A percentile compares a stretch with the other conserved stretches of the same genome.
These are phyloP conservation scores for Diplotaxis tenuifolia DNA, from an alignment of 345 rosid genomes.

Conservation along the genomic window DNA sequence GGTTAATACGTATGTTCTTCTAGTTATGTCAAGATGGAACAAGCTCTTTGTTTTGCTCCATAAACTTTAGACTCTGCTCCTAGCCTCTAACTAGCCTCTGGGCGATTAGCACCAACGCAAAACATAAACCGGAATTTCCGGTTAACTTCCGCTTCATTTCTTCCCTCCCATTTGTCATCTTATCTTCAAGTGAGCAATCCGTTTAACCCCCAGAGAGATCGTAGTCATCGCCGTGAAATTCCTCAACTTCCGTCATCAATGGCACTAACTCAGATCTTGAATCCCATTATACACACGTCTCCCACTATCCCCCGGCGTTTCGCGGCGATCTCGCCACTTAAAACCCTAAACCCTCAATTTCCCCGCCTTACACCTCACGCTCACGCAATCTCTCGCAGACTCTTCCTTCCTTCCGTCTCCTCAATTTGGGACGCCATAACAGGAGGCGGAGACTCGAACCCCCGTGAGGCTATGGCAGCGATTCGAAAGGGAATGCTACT, in stretches of 20 bases:
- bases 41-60: too few species aligned
- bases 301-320: slow-evolving; percentile 19
- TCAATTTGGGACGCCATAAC: slow-evolving; percentile 84
- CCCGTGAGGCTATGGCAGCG: slow-evolving; percentile 62
- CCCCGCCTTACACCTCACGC: slow-evolving; percentile 32
- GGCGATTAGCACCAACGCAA: too few species aligned
- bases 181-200: slow-evolving; percentile 10
- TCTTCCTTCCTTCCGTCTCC: slow-evolving; percentile 70
- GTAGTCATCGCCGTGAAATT: slow-evolving; percentile 2
- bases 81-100: too few species aligned
- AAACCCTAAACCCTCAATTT: slow-evolving; percentile 30
- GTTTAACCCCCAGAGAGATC: slow-evolving; percentile 1
- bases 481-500: slow-evolving; percentile 74
- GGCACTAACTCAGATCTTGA: slow-evolving; percentile 42
- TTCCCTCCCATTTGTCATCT: slow-evolving; percentile 32
- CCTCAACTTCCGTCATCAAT: slow-evolving; percentile 20
- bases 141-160: neutral
- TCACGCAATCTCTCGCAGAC: slow-evolving; percentile 53
- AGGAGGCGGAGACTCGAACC: slow-evolving; percentile 59
- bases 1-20: too few species aligned
- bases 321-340: slow-evolving; percentile 16
- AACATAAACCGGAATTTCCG: neutral
- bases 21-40: too few species aligned
- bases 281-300: slow-evolving; percentile 33
- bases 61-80: too few species aligned